phyloP scores from a whole-genome alignment of 148 eudicot genomes.

The Amaranthus palmeri region DNA sequence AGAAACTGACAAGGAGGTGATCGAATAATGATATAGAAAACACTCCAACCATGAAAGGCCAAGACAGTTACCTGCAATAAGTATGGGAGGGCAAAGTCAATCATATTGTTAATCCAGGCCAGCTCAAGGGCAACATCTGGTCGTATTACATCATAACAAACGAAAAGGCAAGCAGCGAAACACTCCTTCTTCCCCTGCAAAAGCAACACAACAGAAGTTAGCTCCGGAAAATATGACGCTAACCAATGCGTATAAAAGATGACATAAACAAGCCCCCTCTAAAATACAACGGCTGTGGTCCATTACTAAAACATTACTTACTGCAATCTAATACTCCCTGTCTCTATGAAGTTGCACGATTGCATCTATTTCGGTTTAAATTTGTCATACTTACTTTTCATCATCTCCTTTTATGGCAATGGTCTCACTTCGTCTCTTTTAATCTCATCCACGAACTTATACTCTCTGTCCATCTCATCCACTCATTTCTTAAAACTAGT shows the following conservation, averaged over 20 bases:
- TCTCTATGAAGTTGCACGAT: no score
- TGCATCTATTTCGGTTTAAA: no score
- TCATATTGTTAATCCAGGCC: conserved; percentile 99
- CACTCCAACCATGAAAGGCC: background rate
- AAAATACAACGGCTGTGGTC: background rate
- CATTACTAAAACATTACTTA: no score
- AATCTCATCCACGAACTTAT: no score
- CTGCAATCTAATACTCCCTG: no score
- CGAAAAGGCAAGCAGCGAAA: conserved; percentile 92
- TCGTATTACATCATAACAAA: conserved; percentile 86
- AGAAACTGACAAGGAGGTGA: no score
- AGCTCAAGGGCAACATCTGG: conserved; percentile 94
- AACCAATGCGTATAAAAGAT: background rate
- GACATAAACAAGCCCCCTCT: background rate
- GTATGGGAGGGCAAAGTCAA: conserved; percentile 98
- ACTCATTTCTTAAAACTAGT: no score
- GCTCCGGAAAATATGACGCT: background rate
- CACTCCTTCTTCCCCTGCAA: conserved; percentile 98
- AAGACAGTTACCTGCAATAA: conserved; percentile 66
- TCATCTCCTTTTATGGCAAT: no score
- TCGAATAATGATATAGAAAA: no score
- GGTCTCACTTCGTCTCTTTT: no score
- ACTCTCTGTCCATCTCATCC: no score
- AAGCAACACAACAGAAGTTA: conserved; percentile 9
- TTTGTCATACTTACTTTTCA: no score